Evolutionary conservation across 129 eudicot genomes (phyloP), one percentile per base, ranked within the genome.

Genomic region (Flaveria brownii): DNA sequence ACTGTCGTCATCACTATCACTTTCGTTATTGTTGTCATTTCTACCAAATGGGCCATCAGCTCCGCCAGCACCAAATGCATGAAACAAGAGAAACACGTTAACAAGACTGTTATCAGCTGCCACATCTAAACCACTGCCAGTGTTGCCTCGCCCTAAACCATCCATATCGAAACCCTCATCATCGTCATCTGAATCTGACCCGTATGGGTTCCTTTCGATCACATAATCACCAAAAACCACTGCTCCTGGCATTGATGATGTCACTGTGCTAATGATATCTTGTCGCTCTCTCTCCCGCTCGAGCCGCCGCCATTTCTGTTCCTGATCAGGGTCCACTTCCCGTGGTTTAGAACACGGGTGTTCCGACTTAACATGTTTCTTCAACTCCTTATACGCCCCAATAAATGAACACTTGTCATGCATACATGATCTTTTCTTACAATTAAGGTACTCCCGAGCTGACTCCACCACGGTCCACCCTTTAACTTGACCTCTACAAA

Each of bases 401-500:
- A 82, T 71, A 78, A 90, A 93, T 11, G 85, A 78, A 74, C 98
- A 90, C 20, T 85, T 84, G 17, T 93, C 96, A 59, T 88, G 94
- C 95, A 86, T 90, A 82, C 98, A 90, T 15, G 83, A 86, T 56
- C 98, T 76, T 56, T 85, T 88, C 80, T 88, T 93, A 25, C 89
- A 83, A 49, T 92, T 92, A 20, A 87, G 88, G 76, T 83, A 82
- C 42, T 90, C 87, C 42, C 98, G 76, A 17, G 94, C 93, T 10
- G 90, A 87, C 67, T 92, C 96, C 55, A 92, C 96, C 67, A 92
- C 88, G 0, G 98, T 90, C 96, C 96, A 92, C 20, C 96, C 96
- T 85, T 93, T 93, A 63, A 93, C 98, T 83, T 93, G 92, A 11
- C 98, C 98, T 39, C 98, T 74, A 80, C 98, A 93, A 45, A 93